These are phyloP conservation scores for Meredithiella fracta DNA, from an alignment of 2,329 filamentous ascomycete species.

Conservation along the genomic window DNA sequence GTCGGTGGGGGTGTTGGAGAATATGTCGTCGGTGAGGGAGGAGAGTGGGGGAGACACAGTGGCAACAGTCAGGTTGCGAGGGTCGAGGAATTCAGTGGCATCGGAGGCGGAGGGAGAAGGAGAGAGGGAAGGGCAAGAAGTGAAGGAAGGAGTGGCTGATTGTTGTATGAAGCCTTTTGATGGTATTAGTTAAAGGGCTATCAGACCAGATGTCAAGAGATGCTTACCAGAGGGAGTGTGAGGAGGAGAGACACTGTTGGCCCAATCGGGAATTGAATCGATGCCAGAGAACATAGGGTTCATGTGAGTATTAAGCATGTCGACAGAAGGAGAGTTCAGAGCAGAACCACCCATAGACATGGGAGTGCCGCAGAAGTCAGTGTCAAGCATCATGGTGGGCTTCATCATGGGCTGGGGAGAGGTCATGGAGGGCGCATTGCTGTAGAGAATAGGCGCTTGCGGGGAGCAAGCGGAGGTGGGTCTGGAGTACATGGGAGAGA, in stretches of 20 bases:
- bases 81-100: constrained; percentile 71
- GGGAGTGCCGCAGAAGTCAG: constrained; percentile 40
- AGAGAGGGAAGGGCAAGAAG: constrained; percentile 69
- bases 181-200: no score
- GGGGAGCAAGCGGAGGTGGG: constrained; percentile 51
- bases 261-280: constrained; percentile 48
- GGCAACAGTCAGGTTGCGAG: constrained; percentile 66
- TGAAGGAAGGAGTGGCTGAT: constrained; percentile 9
- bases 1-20: constrained; percentile 22
- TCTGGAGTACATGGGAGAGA: constrained; percentile 47
- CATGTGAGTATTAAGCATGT: constrained; percentile 66
- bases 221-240: constrained; percentile 70
- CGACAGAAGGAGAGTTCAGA: constrained; percentile 74
- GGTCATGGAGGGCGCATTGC: constrained; percentile 45
- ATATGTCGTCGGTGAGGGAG: constrained; percentile 48
- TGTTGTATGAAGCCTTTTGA: constrained; percentile 15
- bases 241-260: constrained; percentile 61
- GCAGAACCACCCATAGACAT: constrained; percentile 71
- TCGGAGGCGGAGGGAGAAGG: constrained; percentile 61
- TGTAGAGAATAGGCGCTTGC: constrained; percentile 35
- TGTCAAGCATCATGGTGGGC: constrained; percentile 56
- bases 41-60: constrained; percentile 36
- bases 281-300: constrained; percentile 62
- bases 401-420: constrained; percentile 60
- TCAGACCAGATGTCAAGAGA: no score